Evolutionary conservation across 2,329 filamentous ascomycete genomes (phyloP).

Genomic region (Phyllosticta capitalensis): DNA sequence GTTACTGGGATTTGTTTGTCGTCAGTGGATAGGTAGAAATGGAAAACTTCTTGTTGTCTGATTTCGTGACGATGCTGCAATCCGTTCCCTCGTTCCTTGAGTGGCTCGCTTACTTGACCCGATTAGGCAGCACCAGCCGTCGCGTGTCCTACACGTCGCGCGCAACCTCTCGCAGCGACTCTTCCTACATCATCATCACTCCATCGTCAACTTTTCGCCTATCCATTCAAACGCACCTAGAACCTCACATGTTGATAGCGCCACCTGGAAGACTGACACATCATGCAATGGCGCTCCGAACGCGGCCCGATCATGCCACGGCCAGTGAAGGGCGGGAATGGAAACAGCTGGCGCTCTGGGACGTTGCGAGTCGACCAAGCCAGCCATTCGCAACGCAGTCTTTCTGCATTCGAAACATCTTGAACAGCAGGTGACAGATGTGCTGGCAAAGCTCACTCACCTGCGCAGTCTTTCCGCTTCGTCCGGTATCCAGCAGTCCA

Average conservation of each 20-base stretch:
- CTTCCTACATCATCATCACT: background rate
- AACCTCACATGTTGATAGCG: background rate
- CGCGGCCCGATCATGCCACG: background rate
- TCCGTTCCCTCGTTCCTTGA: too few species aligned
- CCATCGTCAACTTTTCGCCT: background rate
- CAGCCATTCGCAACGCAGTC: background rate
- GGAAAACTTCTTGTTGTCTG: too few species aligned
- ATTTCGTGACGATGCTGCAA: too few species aligned
- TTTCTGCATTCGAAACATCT: background rate
- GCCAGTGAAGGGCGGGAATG: background rate
- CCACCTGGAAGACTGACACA: background rate
- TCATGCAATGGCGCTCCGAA: background rate
- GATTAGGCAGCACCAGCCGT: background rate
- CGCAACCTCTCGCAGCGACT: background rate
- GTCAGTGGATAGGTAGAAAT: too few species aligned
- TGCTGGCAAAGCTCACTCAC: background rate
- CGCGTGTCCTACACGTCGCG: background rate
- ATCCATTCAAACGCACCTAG: background rate
- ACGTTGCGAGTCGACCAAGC: background rate
- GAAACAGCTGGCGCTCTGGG: background rate
- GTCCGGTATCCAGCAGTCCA: background rate
- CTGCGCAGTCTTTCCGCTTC: background rate
- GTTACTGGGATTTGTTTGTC: too few species aligned
- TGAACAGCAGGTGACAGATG: background rate
- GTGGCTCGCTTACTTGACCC: background rate